A percentile compares a stretch with the other conserved stretches of the same genome.
Conservation (phyloP, 345 rosid genomes). For the Populus alba region DNA sequence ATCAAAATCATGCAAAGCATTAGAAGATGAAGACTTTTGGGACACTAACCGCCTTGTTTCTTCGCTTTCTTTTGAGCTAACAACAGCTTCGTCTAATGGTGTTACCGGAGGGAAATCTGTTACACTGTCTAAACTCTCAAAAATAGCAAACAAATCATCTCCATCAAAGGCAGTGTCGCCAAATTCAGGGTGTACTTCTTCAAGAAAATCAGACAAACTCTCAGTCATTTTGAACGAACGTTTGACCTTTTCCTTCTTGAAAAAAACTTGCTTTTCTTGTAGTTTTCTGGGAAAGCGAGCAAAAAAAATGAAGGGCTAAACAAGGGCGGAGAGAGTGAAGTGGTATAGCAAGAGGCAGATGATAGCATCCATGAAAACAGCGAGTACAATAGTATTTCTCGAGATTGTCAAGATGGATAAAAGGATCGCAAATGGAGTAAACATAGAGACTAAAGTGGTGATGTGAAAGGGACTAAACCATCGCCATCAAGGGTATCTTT, state of each 20-base stretch:
- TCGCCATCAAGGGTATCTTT: slow-evolving; percentile 47
- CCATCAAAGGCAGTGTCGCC: slow-evolving; percentile 48
- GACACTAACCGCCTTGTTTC: slow-evolving; percentile 23
- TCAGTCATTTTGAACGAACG: slow-evolving; percentile 37
- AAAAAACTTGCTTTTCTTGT: background rate
- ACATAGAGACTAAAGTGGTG: slow-evolving; percentile 19
- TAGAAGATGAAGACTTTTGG: slow-evolving; percentile 35
- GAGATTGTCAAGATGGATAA: slow-evolving; percentile 29
- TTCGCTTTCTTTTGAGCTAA: slow-evolving; percentile 14
- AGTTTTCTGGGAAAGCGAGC: slow-evolving; percentile 5
- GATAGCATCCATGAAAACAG: background rate
- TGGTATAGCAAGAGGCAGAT: background rate
- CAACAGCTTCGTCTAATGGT: slow-evolving; percentile 33
- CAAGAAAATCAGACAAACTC: slow-evolving; percentile 42
- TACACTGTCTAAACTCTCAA: slow-evolving; percentile 64
- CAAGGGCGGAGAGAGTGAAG: slow-evolving; percentile 2
- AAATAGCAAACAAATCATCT: slow-evolving; percentile 76
- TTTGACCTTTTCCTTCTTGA: background rate
- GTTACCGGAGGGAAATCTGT: slow-evolving; percentile 49
- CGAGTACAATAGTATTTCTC: background rate
- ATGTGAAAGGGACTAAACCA: slow-evolving; percentile 58
- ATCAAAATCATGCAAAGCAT: slow-evolving; percentile 22
- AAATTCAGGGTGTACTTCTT: slow-evolving; percentile 46
- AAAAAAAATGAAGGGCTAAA: slow-evolving; percentile 14
- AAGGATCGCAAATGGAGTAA: slow-evolving; percentile 37